Percentiles rank a stretch among this genome's conserved stretches.
phyloP scores from a whole-genome alignment of 2,329 filamentous ascomycete genomes.

The Kalaharituber pfeilii region DNA sequence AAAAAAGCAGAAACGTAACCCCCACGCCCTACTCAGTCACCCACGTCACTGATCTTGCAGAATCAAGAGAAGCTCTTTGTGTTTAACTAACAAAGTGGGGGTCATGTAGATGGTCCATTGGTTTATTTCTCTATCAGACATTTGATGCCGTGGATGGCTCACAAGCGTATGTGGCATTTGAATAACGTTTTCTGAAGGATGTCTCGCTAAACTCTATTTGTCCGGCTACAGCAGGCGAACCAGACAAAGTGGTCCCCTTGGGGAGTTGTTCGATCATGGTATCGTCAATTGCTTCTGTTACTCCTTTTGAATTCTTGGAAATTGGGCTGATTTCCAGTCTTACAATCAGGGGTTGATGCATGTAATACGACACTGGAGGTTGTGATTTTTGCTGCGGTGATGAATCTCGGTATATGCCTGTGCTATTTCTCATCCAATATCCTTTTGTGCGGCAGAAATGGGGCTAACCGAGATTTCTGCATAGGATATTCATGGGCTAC shows the following conservation, averaged over 20 bases:
- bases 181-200: too few relatives aligned
- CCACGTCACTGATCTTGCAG: not conserved
- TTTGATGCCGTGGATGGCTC: conserved; percentile 93
- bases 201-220: too few relatives aligned
- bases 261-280: conserved; percentile 94
- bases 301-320: not conserved
- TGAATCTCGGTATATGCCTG: conserved; percentile 55
- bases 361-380: conserved; percentile 91
- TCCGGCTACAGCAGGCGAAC: conserved; percentile 46
- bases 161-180: conserved; percentile 43
- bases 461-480: not conserved
- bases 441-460: conserved; percentile 60
- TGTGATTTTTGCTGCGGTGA: conserved; percentile 74
- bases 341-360: conserved; percentile 54
- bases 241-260: conserved; percentile 76
- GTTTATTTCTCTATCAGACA: conserved; percentile 90
- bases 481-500: conserved; percentile 20
- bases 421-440: too few relatives aligned
- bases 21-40: not conserved
- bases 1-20: not conserved
- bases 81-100: too few relatives aligned
- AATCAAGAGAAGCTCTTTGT: too few relatives aligned
- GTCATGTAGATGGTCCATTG: conserved; percentile 55
- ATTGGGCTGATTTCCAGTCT: not conserved
- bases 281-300: conserved; percentile 17